Base-by-base conservation (phyloP, 2,329 filamentous ascomycete species). In the Ophiostoma sp. region DNA sequence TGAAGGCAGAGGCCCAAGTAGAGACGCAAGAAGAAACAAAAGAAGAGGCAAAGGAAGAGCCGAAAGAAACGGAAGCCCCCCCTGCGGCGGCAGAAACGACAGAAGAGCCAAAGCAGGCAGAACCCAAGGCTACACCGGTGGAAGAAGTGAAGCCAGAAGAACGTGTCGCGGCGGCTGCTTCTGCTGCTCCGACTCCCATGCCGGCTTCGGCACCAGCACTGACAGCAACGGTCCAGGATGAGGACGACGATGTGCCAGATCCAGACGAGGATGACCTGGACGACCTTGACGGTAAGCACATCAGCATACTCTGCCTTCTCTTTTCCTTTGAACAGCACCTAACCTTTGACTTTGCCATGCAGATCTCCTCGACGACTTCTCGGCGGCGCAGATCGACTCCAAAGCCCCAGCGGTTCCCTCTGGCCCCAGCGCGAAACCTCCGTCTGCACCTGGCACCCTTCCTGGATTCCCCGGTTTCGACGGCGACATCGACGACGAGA, bases 301-400 rank as follows among this genome's bases (percentile, higher is more conserved):
- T 27, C 27, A 27, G 27, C 27, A 27, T 2, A 27, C 27, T 2
- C 27, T 27, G 27, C 27, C 27, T 27, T 27, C 27, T 27, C 1
- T 27, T 27, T 27, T 27, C 1, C 27, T 27, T 27, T 27, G n/a
- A 27, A 38, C 11, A 58, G 27, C 16, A 12, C 8, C 64, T 64
- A n/a, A 67, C 65, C 27, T 27, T 27, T 27, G 27, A 27, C 27
- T 27, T 27, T 27, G 27, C 27, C 0, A 41, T 4, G 3, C 5
- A 94, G 94, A 98, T 74, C 90, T 98, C 78, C 88, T 99, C 40
- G 92, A 97, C 76, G 91, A 97, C 72, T 99, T 99, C 79, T 88
- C 89, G 58, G 80, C 89, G 41, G 82, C 83, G 66, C 87, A 88
- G 72, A 74, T 88, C 69, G 80, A 85, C 72, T 75, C 78, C 73